Conservation (phyloP, 1,139 yeast species). For the Debaryomyces coudertii region DNA sequence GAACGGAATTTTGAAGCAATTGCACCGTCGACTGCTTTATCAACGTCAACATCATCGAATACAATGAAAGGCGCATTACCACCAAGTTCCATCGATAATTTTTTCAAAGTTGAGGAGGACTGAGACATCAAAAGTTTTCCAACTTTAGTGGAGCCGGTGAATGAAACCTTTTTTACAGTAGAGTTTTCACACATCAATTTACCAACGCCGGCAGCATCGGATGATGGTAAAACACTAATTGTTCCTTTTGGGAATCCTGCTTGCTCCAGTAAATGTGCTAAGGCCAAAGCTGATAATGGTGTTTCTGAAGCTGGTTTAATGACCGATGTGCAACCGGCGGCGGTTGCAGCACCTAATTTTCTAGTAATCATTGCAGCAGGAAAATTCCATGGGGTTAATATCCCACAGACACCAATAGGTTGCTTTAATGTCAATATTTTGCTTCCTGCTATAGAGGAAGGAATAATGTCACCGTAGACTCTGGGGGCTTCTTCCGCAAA, state of each 20-base stretch:
- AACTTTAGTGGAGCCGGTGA: constrained; percentile 87
- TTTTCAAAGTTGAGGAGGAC: constrained; percentile 76
- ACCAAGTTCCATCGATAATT: constrained; percentile 84
- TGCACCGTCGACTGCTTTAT: constrained; percentile 75
- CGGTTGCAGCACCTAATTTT: constrained; percentile 87
- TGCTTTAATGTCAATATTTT: constrained; percentile 71
- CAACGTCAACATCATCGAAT: constrained; percentile 80
- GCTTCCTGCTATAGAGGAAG: constrained; percentile 58
- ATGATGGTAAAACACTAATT: constrained; percentile 67
- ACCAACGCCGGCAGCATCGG: constrained; percentile 66
- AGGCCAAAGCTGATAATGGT: constrained; percentile 82
- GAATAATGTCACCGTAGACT: constrained; percentile 70
- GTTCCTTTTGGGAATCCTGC: constrained; percentile 92
- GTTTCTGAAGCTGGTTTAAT: constrained; percentile 91
- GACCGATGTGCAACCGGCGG: constrained; percentile 91
- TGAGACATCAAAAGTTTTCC: constrained; percentile 82
- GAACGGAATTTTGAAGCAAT: constrained; percentile 61
- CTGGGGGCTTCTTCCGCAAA: constrained; percentile 86
- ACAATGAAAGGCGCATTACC: constrained; percentile 94
- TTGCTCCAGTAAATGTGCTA: constrained; percentile 69
- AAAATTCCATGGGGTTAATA: constrained; percentile 95
- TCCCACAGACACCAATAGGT: constrained; percentile 90
- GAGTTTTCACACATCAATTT: constrained; percentile 69
- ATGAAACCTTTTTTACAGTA: constrained; percentile 72
- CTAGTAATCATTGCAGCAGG: constrained; percentile 94